Evolutionary conservation across 768 basidiomycete genomes (phyloP).

Genomic region (Termitomyces sp.): DNA sequence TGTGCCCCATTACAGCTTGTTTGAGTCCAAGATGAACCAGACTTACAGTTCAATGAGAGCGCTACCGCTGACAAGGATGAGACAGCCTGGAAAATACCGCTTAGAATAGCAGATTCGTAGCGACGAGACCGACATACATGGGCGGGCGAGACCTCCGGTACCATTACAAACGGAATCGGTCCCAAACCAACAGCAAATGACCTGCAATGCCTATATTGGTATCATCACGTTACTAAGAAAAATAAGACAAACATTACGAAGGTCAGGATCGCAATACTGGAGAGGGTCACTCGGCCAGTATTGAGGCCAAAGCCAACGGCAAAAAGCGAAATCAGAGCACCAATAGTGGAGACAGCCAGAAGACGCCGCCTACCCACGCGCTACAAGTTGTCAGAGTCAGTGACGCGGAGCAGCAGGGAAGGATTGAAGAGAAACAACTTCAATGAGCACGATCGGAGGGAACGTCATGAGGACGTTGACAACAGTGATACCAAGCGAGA

Average conservation of each 20-base stretch:
- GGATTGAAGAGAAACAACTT: conserved; percentile 46
- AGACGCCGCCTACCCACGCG: conserved; percentile 72
- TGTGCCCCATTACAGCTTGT: background rate
- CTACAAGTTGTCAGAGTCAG: conserved; percentile 32
- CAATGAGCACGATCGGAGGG: conserved; percentile 84
- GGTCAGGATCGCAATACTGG: conserved; percentile 71
- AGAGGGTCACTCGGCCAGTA: conserved; percentile 52
- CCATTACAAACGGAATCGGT: conserved; percentile 90
- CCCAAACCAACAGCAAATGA: conserved; percentile 90
- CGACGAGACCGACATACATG: conserved; percentile 48
- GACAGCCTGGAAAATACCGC: conserved; percentile 52
- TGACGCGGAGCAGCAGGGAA: background rate
- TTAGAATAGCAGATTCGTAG: conserved; percentile 6
- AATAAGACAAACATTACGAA: conserved; percentile 66
- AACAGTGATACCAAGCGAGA: conserved; percentile 81
- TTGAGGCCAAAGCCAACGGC: conserved; percentile 73
- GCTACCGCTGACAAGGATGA: conserved; percentile 76
- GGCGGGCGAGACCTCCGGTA: conserved; percentile 84
- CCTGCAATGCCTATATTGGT: conserved; percentile 32
- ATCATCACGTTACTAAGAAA: background rate
- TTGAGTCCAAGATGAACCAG: conserved; percentile 6
- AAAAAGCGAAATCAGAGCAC: conserved; percentile 64
- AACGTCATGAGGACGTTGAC: conserved; percentile 85
- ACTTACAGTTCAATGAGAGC: conserved; percentile 69
- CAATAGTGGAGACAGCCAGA: conserved; percentile 62